Evolutionary conservation across 208 protist genomes (phyloP).

Genomic region (Phytomonas sp.): DNA sequence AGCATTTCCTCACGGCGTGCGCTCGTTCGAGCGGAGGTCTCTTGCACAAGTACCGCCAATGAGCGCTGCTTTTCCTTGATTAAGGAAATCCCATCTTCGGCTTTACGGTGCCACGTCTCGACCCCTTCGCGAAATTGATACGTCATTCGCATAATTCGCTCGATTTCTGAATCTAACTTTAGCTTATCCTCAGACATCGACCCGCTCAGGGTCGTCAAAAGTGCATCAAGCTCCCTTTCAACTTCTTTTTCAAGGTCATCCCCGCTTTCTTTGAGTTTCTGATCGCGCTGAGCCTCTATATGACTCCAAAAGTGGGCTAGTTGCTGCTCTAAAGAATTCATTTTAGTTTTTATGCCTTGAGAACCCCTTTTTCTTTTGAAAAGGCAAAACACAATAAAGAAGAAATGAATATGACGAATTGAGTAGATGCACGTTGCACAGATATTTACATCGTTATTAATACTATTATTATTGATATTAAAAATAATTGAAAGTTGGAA

Average conservation of each 20-base stretch:
- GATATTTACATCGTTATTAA: neutral
- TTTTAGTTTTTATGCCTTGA: neutral
- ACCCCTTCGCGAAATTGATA: constrained; percentile 65
- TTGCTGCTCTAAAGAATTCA: constrained; percentile 14
- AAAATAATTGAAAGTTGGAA: neutral
- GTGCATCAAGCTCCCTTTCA: constrained; percentile 31
- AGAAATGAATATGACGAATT: neutral
- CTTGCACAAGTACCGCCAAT: constrained; percentile 51
- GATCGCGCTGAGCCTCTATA: constrained; percentile 31
- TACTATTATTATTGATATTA: neutral
- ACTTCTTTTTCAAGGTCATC: constrained; percentile 30
- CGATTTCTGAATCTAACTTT: constrained; percentile 50
- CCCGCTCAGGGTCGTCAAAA: constrained; percentile 25
- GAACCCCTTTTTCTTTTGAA: neutral
- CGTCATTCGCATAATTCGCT: constrained; percentile 50
- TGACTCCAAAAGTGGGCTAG: constrained; percentile 45
- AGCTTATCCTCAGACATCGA: constrained; percentile 42
- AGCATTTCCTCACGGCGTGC: constrained; percentile 35
- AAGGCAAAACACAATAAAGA: neutral
- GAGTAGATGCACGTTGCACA: neutral
- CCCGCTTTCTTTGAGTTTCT: constrained; percentile 19
- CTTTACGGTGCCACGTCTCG: constrained; percentile 72
- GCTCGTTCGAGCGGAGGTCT: constrained; percentile 35
- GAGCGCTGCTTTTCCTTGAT: constrained; percentile 73
- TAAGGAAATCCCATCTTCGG: constrained; percentile 46